Percentiles rank a stretch among this genome's conserved stretches.
phyloP scores from a whole-genome alignment of 1,284 basidiomycete species.

The Ceratobasidium sp. region DNA sequence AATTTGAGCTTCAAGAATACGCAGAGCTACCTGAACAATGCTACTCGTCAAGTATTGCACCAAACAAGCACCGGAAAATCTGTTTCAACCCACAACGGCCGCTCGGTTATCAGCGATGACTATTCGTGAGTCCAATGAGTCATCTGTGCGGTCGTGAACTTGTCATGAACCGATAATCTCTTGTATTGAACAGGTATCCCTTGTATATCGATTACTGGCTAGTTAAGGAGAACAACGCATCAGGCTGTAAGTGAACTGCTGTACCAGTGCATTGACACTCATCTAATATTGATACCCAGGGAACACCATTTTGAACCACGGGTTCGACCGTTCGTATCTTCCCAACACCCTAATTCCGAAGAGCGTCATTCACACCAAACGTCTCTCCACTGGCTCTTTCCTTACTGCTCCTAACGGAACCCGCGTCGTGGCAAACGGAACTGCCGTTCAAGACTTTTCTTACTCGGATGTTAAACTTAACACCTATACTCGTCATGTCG shows the following conservation, averaged over 20 bases:
- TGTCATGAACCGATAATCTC: too few species aligned
- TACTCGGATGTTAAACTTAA: constrained; percentile 72
- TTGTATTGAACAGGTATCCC: constrained; percentile 56
- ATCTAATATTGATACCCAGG: constrained; percentile 18
- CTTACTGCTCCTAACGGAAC: constrained; percentile 44
- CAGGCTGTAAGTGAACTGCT: constrained; percentile 62
- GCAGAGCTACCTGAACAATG: constrained; percentile 67
- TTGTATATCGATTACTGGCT: constrained; percentile 70
- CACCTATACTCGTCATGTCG: constrained; percentile 71
- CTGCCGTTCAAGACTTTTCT: constrained; percentile 73
- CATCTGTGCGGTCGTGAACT: too few species aligned
- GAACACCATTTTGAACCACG: constrained; percentile 70
- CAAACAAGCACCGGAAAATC: constrained; percentile 70
- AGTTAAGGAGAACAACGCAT: constrained; percentile 60
- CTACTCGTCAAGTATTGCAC: constrained; percentile 66
- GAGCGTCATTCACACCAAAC: constrained; percentile 69
- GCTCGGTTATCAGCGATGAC: constrained; percentile 65
- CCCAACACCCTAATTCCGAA: constrained; percentile 71
- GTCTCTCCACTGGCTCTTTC: constrained; percentile 53
- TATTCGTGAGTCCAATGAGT: constrained; percentile 64
- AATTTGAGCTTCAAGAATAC: constrained; percentile 66
- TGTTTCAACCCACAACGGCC: constrained; percentile 71
- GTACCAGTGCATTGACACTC: neutral
- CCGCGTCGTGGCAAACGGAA: constrained; percentile 56
- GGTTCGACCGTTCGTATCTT: constrained; percentile 69